Conservation (phyloP, 495 filamentous ascomycete genomes). For the Aspergillus ostianus region DNA sequence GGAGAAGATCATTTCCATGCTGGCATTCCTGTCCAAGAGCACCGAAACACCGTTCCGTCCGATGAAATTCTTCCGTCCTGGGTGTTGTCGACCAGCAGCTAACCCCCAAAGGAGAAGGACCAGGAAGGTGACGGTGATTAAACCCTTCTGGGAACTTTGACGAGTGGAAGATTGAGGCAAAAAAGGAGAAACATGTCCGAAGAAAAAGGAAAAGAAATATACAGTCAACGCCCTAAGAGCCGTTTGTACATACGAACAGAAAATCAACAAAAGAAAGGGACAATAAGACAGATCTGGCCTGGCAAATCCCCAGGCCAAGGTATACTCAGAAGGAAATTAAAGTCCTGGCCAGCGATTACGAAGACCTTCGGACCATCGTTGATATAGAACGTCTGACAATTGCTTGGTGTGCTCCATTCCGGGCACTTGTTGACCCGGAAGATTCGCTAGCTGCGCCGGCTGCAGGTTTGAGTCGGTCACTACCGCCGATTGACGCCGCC, state of each 20-base stretch:
- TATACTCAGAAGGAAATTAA: slow-evolving; percentile 20
- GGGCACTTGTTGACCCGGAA: slow-evolving; percentile 51
- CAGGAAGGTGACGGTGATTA: not conserved
- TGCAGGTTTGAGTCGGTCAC: slow-evolving; percentile 34
- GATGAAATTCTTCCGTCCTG: not conserved
- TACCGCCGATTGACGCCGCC: slow-evolving; percentile 62
- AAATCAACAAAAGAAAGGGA: slow-evolving; percentile 5
- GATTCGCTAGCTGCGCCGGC: slow-evolving; percentile 35
- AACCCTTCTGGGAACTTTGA: not conserved
- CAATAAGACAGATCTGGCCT: slow-evolving; percentile 6
- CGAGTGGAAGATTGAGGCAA: slow-evolving; percentile 13
- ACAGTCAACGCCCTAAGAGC: slow-evolving; percentile 5
- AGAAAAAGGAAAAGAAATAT: slow-evolving; percentile 4
- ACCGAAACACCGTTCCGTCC: not conserved
- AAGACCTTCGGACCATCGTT: slow-evolving; percentile 84
- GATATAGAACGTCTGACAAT: slow-evolving; percentile 85
- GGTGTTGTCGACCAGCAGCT: slow-evolving; percentile 15
- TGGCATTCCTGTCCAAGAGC: not conserved
- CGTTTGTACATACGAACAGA: slow-evolving; percentile 4
- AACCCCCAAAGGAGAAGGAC: slow-evolving; percentile 6
- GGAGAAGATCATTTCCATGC: not conserved
- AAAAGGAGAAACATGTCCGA: slow-evolving; percentile 8
- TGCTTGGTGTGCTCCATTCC: slow-evolving; percentile 92
- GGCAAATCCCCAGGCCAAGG: not conserved
- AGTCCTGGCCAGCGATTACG: slow-evolving; percentile 71